These are phyloP conservation scores for Amaranthus tricolor DNA, from an alignment of 179 eudicot genomes.

Conservation along the genomic window DNA sequence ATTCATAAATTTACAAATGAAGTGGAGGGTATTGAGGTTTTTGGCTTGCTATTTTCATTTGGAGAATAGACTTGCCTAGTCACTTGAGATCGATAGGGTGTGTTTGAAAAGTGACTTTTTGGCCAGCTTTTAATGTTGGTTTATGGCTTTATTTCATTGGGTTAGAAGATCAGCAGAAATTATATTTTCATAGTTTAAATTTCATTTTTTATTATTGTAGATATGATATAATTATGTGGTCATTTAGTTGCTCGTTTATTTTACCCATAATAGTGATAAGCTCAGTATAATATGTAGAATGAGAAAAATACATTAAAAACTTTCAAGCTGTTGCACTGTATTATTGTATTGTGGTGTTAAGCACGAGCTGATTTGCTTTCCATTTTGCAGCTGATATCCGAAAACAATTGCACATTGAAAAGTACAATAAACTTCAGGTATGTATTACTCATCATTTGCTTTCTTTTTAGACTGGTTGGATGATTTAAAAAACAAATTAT, in stretches of 20 bases:
- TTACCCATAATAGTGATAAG: background rate
- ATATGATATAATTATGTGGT: too few species aligned
- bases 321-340: background rate
- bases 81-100: background rate
- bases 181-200: too few species aligned
- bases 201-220: too few species aligned
- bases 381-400: constrained; percentile 73
- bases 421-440: constrained; percentile 82
- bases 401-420: constrained; percentile 58
- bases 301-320: background rate
- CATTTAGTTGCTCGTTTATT: background rate
- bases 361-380: constrained; percentile 10
- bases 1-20: background rate
- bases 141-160: too few species aligned
- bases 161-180: too few species aligned
- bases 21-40: background rate
- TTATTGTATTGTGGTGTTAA: background rate
- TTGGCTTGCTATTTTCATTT: background rate
- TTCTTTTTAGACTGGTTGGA: background rate
- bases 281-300: background rate
- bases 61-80: background rate
- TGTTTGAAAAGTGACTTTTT: too few species aligned
- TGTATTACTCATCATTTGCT: constrained; percentile 2
- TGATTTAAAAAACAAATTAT: background rate
- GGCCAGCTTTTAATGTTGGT: too few species aligned